Evolutionary conservation across 2,329 filamentous ascomycete genomes (phyloP), one percentile per base, ranked within the genome.

Genomic region (Chrysosphaeria jannelii): DNA sequence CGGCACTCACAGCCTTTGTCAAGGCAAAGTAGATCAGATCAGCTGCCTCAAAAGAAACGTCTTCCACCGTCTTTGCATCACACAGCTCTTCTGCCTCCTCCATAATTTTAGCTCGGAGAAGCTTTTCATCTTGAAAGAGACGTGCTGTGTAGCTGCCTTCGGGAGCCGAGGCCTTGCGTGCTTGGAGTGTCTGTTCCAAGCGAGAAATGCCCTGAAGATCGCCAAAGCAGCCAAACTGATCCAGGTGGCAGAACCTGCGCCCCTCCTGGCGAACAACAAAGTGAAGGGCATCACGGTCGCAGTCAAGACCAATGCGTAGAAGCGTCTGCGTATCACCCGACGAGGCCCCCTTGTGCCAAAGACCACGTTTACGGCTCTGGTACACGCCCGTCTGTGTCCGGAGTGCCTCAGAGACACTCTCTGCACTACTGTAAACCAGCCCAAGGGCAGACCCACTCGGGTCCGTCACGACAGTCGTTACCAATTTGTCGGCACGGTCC

Each of bases 21-120:
- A 97, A 48, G 6, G 81, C 76, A 50, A 97, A 97, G 49, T 93
- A 97, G 25, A 97, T 65, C 26, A 97, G 50, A 39, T 97, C 85
- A 1, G 85, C 85, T 6, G 85, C 78, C 44, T 97, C 85, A 31
- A 89, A 89, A 3, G 85, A 76, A 30, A 90, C 60, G 9, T 93
- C 72, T 19, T 27, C 20, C 3, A 29, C 28, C 6, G 27, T 67
- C 33, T 64, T 65, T 10, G 85, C 81, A 31, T 85, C 65, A 38
- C 81, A 91, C 20, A 97, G 56, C 47, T 97, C 85, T 38, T 88
- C 74, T 0, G 85, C 85, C 43, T 97, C 85, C 44, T 97, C 85
- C 65, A 93, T 88, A 26, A 97, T 91, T 54, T 97, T 97, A 3
- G 85, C 85, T 20, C 74, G 59, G 25, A 91, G 48, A 26, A 97